Evolutionary conservation across 2,329 filamentous ascomycete genomes (phyloP).

Genomic region (Aspergillus terreus): DNA sequence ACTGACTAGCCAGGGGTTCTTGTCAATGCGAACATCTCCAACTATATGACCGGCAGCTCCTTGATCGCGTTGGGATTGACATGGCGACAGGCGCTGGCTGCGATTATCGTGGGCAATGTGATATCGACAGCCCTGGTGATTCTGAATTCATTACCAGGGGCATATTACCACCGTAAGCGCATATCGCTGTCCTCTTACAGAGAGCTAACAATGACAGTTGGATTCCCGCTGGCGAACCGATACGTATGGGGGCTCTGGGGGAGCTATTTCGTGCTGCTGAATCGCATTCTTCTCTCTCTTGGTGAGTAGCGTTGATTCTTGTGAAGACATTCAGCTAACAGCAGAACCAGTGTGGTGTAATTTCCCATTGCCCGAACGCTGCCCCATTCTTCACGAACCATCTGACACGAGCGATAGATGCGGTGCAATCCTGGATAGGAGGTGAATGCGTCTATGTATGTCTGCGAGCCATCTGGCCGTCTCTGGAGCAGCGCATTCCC

Average conservation of each 20-base stretch:
- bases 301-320: conserved; percentile 20
- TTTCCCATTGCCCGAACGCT: not conserved
- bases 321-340: not conserved
- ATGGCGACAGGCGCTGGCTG: conserved; percentile 32
- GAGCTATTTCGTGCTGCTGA: conserved; percentile 21
- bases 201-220: conserved; percentile 9
- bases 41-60: conserved; percentile 32
- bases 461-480: conserved; percentile 45
- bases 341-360: conserved; percentile 3
- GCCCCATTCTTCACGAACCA: no score
- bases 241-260: conserved; percentile 32
- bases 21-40: conserved; percentile 41
- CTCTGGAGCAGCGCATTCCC: conserved; percentile 41
- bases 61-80: conserved; percentile 31
- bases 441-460: conserved; percentile 47
- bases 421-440: conserved; percentile 47
- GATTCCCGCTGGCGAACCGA: conserved; percentile 33
- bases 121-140: conserved; percentile 41
- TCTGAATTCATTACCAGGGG: conserved; percentile 43
- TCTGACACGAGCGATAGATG: conserved; percentile 10
- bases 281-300: conserved; percentile 26
- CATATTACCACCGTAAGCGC: conserved; percentile 35
- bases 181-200: not conserved
- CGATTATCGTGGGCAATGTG: conserved; percentile 29
- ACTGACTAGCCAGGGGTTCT: conserved; percentile 37